phyloP scores from a whole-genome alignment of 768 basidiomycete species.

The Tylopilus vinaceipallidus region DNA sequence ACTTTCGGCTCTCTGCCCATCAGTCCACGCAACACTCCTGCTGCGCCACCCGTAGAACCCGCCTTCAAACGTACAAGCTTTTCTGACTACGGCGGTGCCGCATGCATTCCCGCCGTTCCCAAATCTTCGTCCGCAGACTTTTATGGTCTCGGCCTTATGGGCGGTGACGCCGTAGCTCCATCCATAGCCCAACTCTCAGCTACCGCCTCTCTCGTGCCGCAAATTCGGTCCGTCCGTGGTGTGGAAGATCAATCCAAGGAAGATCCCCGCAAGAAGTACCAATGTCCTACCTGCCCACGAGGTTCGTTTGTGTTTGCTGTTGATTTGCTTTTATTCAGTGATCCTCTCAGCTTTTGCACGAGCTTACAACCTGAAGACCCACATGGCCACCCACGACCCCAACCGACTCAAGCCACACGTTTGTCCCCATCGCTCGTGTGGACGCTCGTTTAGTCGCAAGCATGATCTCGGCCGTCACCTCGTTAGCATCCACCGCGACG shows the following conservation, averaged over 20 bases:
- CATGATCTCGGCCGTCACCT: conserved; percentile 92
- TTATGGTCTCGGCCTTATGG: conserved; percentile 35
- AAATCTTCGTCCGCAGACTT: conserved; percentile 51
- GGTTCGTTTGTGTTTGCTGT: conserved; percentile 38
- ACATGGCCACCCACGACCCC: conserved; percentile 93
- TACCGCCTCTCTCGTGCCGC: conserved; percentile 40
- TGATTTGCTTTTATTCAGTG: not conserved
- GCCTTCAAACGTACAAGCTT: conserved; percentile 48
- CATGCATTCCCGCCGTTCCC: conserved; percentile 46
- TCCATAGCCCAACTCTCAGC: conserved; percentile 50
- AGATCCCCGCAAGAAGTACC: conserved; percentile 77
- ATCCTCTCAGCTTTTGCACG: conserved; percentile 72
- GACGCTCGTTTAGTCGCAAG: conserved; percentile 90
- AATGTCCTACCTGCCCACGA: conserved; percentile 71
- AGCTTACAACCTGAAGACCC: conserved; percentile 94
- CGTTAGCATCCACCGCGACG: conserved; percentile 80
- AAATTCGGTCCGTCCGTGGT: conserved; percentile 36
- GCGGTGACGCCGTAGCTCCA: conserved; percentile 50
- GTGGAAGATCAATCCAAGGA: conserved; percentile 46
- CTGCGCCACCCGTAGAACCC: conserved; percentile 31
- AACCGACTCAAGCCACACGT: conserved; percentile 85
- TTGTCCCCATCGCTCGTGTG: conserved; percentile 83
- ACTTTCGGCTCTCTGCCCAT: conserved; percentile 58
- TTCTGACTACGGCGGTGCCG: conserved; percentile 64
- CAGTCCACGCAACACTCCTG: conserved; percentile 52